Evolutionary conservation across 106 monocot genomes (phyloP).

Genomic region (Acorus calamus): DNA sequence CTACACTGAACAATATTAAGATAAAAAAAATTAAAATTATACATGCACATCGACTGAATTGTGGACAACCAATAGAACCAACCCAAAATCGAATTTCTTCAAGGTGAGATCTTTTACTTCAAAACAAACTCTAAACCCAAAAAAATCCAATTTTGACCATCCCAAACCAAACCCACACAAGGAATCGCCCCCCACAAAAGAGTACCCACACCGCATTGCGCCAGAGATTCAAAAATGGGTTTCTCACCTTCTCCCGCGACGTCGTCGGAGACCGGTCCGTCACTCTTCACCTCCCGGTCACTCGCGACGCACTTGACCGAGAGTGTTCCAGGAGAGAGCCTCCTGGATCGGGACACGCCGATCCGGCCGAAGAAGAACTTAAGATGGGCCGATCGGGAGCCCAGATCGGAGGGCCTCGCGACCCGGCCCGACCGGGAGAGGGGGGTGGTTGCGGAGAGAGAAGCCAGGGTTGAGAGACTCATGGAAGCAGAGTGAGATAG

Average conservation of each 20-base stretch:
- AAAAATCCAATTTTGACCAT: background rate
- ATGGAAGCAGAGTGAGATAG: no score
- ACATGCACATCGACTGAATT: no score
- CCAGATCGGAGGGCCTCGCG: background rate
- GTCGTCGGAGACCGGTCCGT: slow-evolving; percentile 6
- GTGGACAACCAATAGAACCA: no score
- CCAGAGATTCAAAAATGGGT: background rate
- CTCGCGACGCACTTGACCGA: slow-evolving; percentile 20
- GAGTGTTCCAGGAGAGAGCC: slow-evolving; percentile 6
- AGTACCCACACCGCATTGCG: background rate
- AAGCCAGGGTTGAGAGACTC: no score
- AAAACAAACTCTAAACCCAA: no score
- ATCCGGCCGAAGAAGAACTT: slow-evolving; percentile 14
- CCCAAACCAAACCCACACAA: background rate
- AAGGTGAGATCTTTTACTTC: no score
- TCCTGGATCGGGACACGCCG: slow-evolving; percentile 1
- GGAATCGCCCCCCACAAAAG: background rate
- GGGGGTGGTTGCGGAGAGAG: background rate
- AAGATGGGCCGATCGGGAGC: background rate
- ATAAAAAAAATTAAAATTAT: no score
- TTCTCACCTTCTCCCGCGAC: slow-evolving; percentile 7
- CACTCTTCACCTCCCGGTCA: slow-evolving; percentile 17
- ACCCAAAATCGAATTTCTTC: no score
- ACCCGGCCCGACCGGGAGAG: background rate
- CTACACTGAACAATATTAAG: no score